Percentiles rank a stretch among this genome's conserved stretches.
Conservation (phyloP, 83 land plant species). For the Diphasiastrum complanatum region DNA sequence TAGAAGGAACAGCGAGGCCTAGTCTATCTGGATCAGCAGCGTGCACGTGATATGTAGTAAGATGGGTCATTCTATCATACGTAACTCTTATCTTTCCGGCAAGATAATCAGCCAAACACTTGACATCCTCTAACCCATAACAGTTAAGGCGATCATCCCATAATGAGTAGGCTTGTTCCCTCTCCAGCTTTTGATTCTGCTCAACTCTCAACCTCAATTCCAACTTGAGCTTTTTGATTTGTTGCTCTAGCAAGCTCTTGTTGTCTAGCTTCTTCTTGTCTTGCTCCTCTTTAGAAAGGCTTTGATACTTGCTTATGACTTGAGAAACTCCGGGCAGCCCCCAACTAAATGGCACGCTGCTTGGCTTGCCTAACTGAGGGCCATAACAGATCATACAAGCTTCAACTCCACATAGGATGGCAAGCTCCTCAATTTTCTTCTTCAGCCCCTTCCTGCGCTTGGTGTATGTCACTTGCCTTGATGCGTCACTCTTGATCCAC, state of each 20-base stretch:
- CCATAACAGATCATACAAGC: slow-evolving; percentile 28
- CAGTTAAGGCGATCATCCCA: no score
- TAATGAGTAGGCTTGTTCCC: slow-evolving; percentile 15
- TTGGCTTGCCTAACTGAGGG: slow-evolving; percentile 18
- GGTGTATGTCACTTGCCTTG: slow-evolving; percentile 25
- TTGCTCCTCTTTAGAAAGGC: slow-evolving; percentile 24
- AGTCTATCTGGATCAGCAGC: no score
- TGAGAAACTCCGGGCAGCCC: slow-evolving; percentile 20
- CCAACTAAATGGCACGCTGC: slow-evolving; percentile 16
- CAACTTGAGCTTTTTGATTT: slow-evolving; percentile 17
- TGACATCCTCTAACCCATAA: no score
- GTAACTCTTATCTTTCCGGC: no score
- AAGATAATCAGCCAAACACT: no score
- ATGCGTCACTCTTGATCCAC: slow-evolving; percentile 25
- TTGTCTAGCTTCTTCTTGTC: slow-evolving; percentile 32
- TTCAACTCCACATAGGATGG: slow-evolving; percentile 26
- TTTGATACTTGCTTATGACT: slow-evolving; percentile 16
- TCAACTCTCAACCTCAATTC: slow-evolving; percentile 7
- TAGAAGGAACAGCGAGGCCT: no score
- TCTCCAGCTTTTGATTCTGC: slow-evolving; percentile 8
- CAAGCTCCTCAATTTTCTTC: slow-evolving; percentile 33
- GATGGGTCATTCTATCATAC: no score
- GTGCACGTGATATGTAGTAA: no score
- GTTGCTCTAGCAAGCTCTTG: slow-evolving; percentile 14
- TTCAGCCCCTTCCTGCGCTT: slow-evolving; percentile 28